These are phyloP conservation scores for Rhodotorula taiwanensis DNA, from an alignment of 768 basidiomycete genomes.

Conservation along the genomic window DNA sequence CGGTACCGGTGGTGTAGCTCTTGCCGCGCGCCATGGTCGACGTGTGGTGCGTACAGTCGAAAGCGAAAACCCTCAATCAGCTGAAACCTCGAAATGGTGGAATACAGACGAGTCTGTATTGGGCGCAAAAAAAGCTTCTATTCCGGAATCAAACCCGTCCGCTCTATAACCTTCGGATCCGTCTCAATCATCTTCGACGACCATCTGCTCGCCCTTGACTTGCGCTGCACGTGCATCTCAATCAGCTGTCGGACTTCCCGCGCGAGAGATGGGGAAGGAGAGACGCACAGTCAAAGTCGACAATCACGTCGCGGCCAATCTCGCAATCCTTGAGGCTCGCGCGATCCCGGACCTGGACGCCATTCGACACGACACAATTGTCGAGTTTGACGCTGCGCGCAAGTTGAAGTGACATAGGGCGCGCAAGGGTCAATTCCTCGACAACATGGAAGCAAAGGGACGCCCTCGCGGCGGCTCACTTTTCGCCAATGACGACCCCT, in stretches of 20 bases:
- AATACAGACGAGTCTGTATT: no score
- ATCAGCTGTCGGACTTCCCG: no score
- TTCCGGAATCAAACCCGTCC: no score
- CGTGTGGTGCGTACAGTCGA: background rate
- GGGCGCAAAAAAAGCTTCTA: no score
- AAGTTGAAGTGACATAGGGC: background rate
- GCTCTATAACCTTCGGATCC: background rate
- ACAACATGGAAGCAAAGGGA: background rate
- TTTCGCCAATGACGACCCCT: conserved; percentile 27
- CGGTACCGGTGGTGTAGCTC: background rate
- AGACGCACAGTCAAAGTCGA: conserved; percentile 30
- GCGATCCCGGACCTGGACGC: conserved; percentile 26
- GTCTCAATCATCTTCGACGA: conserved; percentile 27
- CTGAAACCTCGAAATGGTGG: background rate
- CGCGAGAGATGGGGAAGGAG: background rate
- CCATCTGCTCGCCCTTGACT: conserved; percentile 34
- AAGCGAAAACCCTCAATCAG: background rate
- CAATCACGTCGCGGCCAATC: conserved; percentile 29
- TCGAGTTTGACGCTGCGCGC: conserved; percentile 31
- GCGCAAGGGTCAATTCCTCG: background rate
- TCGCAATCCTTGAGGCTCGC: conserved; percentile 35
- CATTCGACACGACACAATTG: conserved; percentile 36
- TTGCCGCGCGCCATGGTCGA: conserved; percentile 5
- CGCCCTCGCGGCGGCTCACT: background rate
- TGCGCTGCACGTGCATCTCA: no score